Percentiles rank a stretch among this genome's conserved stretches.
phyloP scores from a whole-genome alignment of 495 filamentous ascomycete genomes.

The Neurospora sp. region DNA sequence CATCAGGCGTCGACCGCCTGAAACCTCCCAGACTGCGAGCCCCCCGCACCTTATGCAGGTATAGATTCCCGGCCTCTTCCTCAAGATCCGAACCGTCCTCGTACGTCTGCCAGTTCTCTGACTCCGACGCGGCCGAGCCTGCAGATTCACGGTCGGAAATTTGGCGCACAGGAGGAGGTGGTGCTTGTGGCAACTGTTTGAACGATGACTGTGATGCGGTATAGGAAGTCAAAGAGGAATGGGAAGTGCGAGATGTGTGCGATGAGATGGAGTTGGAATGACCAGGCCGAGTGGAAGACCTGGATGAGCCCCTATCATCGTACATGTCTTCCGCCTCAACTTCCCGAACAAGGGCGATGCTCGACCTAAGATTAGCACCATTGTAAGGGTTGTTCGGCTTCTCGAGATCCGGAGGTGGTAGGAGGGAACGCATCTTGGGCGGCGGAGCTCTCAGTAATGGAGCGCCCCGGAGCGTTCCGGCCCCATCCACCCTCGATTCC shows the following conservation, averaged over 20 bases:
- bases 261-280: constrained; percentile 11
- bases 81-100: constrained; percentile 70
- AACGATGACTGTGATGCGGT: background rate
- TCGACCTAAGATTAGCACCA: constrained; percentile 54
- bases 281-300: constrained; percentile 2
- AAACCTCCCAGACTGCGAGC: constrained; percentile 32
- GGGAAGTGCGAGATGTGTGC: constrained; percentile 21
- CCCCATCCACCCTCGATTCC: constrained; percentile 29
- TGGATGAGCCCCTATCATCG: constrained; percentile 44
- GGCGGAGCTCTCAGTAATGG: constrained; percentile 55
- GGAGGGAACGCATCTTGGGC: constrained; percentile 79
- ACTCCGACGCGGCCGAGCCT: constrained; percentile 59
- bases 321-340: constrained; percentile 79
- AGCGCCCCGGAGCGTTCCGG: constrained; percentile 28
- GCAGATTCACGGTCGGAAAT: constrained; percentile 62
- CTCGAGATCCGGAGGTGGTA: constrained; percentile 52
- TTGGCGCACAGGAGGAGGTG: constrained; percentile 38
- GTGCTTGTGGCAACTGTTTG: constrained; percentile 16
- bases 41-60: constrained; percentile 65
- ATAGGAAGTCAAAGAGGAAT: constrained; percentile 9
- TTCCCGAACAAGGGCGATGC: constrained; percentile 51
- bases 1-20: constrained; percentile 42
- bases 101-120: constrained; percentile 95
- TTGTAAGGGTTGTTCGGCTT: constrained; percentile 53
- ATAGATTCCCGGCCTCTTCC: constrained; percentile 58